Base-by-base conservation (phyloP, 2,329 filamentous ascomycete species). In the Aspergillus aculeatinus region DNA sequence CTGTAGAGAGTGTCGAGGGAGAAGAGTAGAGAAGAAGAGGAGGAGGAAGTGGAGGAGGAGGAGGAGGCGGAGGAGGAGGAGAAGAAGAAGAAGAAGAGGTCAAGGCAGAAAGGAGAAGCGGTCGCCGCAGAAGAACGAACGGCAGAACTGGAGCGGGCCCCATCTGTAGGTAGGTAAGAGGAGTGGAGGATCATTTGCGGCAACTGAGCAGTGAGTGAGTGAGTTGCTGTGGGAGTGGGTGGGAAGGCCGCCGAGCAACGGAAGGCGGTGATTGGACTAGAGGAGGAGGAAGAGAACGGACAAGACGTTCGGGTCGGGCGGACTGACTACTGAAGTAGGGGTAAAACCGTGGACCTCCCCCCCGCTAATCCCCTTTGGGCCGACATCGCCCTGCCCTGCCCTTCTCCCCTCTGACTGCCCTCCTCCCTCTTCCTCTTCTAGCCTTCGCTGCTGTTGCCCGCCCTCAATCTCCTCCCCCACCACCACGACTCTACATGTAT, bases 401-500 rank as follows among this genome's bases (percentile, higher is more conserved):
- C 49, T 44, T 33, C 48, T 33, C 44, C 27, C 27, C 42, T 48
- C 57, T 27, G 6, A 9, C 7, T 27, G 27, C 27, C 27, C 27
- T 29, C 27, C 33, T 65, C 71, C 74, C 72, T 67, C 68, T 70
- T 69, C 68, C 67, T 68, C 68, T 67, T 70, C 61, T 64, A 65
- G 64, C 68, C 70, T 70, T 67, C 70, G 70, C 68, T 47, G 44
- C 42, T 39, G 9, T 54, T 60, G 50, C 19, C 52, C 59, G 31
- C 33, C 51, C 9, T 31, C 19, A 19, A 3, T n/a, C 48, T 35
- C 19, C 16, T 31, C 35, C 33, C 42, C 48, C 19, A 19, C 61
- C 61, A 63, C 66, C 68, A 74, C 78, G 16, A 35, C 77, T 67
- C 73, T 75, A 76, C 71, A 77, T 80, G 76, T 89, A 83, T 81